Base-by-base conservation (phyloP, 345 rosid species). In the Moricandia arvensis region DNA sequence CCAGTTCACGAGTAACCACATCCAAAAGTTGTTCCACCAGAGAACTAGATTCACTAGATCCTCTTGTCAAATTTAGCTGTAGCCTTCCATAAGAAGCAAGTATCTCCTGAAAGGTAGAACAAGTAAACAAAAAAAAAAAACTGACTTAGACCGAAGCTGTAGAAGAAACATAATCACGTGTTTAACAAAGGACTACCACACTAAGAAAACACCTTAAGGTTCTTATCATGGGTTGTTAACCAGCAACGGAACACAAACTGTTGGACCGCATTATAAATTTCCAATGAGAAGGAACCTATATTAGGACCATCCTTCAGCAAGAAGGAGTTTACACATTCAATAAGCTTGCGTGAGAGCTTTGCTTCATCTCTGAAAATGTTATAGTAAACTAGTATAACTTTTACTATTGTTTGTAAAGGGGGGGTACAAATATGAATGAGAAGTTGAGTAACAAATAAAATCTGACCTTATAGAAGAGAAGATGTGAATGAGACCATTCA, bases 231-330 rank as follows among this genome's bases (percentile, higher is more conserved):
- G 57, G 97, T 85, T 26, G 91, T 82, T 75, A 84, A 74, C 97
- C 93, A 94, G 82, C 82, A 85, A 51, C 76, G 87, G 38, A 85
- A 88, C 47, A 90, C 84, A 82, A 84, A 87, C 38, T 86, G 86
- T 58, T 80, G 85, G 69, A 82, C 69, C 6, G 95, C 84, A 78
- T 81, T 82, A 69, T 90, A 95, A 78, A 94, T 86, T 80, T 89
- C 88, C 77, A 90, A 62, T 35, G 87, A 83, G 45, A 76, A 81
- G 74, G 80, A 67, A n/a, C 93, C 91, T 75, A 94, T 82, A 79
- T 94, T 90, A n/a, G 96, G 95, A 69, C 97, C 97, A 79, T 91
- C 92, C 81, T 86, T 89, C 65, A 89, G 83, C 86, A 94, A 84
- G 81, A 81, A 87, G 3, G 82, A 81, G 71, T 91, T 94, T 38